Percentiles rank a stretch among this genome's conserved stretches.
Conservation (phyloP, 108 stramenopile species). For the Discostella pseudostelligera region DNA sequence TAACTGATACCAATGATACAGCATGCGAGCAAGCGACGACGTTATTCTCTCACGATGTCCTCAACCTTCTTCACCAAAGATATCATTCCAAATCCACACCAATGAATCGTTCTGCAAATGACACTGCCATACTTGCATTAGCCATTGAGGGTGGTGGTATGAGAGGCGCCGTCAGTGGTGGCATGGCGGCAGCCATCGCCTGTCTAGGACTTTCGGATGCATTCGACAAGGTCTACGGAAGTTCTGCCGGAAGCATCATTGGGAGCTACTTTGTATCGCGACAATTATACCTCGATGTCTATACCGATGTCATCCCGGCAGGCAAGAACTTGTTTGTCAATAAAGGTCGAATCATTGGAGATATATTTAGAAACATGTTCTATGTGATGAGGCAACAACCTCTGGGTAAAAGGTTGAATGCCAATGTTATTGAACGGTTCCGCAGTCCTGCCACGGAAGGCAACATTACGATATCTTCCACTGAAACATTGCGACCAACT, state of each 20-base stretch:
- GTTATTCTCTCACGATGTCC: constrained; percentile 56
- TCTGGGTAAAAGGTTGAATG: constrained; percentile 25
- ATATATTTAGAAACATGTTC: constrained; percentile 44
- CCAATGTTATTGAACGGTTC: constrained; percentile 28
- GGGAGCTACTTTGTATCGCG: constrained; percentile 77
- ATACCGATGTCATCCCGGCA: constrained; percentile 67
- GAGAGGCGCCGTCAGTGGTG: constrained; percentile 74
- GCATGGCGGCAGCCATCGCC: constrained; percentile 81
- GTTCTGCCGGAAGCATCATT: constrained; percentile 73
- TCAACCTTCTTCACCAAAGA: constrained; percentile 60
- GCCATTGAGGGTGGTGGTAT: constrained; percentile 86
- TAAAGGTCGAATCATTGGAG: constrained; percentile 46
- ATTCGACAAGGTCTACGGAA: constrained; percentile 76
- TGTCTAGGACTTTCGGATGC: constrained; percentile 72
- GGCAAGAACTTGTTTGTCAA: constrained; percentile 67
- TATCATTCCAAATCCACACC: constrained; percentile 58
- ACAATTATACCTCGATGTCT: constrained; percentile 82
- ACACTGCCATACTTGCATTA: constrained; percentile 66
- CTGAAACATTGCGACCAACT: constrained; percentile 23
- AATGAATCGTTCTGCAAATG: constrained; percentile 47
- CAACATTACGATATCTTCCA: constrained; percentile 14
- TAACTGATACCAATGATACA: constrained; percentile 1
- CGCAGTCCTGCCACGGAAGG: constrained; percentile 13
- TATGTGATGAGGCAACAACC: constrained; percentile 18
- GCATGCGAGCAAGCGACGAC: background rate